Percentiles rank a stretch among this genome's conserved stretches.
These are phyloP conservation scores for Hanseniaspora taiwanica DNA, from an alignment of 805 yeast genomes.

Conservation along the genomic window DNA sequence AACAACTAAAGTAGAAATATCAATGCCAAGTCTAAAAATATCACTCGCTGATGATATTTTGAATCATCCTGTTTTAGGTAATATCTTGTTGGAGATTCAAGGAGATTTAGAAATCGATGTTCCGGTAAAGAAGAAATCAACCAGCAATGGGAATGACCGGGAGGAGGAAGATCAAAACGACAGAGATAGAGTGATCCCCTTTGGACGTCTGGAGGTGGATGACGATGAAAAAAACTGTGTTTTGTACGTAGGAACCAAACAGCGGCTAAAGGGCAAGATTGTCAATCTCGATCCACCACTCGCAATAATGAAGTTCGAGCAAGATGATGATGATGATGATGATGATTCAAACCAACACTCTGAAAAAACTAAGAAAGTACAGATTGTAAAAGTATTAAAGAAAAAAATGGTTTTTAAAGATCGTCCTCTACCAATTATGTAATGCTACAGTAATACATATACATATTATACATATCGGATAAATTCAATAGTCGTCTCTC, in stretches of 20 bases:
- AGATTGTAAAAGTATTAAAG: slow-evolving; percentile 45
- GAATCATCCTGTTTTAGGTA: slow-evolving; percentile 36
- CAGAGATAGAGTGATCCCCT: slow-evolving; percentile 25
- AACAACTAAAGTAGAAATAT: not conserved
- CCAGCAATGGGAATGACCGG: slow-evolving; percentile 21
- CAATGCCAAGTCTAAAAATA: not conserved
- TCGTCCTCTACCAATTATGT: slow-evolving; percentile 72
- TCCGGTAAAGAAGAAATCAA: slow-evolving; percentile 20
- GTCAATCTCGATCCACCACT: slow-evolving; percentile 51
- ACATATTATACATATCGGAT: not conserved
- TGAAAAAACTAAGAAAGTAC: slow-evolving; percentile 23
- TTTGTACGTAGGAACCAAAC: slow-evolving; percentile 53
- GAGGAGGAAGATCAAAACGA: no score
- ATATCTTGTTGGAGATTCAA: slow-evolving; percentile 54
- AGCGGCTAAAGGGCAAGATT: slow-evolving; percentile 50
- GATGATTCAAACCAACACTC: slow-evolving; percentile 5
- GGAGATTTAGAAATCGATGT: slow-evolving; percentile 50
- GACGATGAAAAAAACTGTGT: slow-evolving; percentile 35
- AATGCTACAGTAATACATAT: slow-evolving; percentile 6
- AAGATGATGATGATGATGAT: not conserved
- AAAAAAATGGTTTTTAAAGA: slow-evolving; percentile 49
- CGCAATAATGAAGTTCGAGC: slow-evolving; percentile 38
- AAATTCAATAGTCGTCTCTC: slow-evolving; percentile 4
- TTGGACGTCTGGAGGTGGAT: slow-evolving; percentile 37
- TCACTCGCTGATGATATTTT: not conserved